Conservation (phyloP, 2,329 filamentous ascomycete species). For the Rhinocladiella mackenziei region DNA sequence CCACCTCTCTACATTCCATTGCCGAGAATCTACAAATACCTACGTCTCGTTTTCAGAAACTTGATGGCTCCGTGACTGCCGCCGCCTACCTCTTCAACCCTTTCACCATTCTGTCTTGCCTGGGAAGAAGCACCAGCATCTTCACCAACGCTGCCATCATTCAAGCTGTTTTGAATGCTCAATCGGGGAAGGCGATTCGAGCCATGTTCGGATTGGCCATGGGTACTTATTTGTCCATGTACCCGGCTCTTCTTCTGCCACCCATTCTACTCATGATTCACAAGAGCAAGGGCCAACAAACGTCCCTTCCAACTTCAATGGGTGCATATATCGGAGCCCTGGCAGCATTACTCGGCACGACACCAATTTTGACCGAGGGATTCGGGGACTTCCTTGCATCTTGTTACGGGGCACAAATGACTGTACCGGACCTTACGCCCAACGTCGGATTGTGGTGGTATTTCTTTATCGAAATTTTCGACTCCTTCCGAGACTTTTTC, state of each 20-base stretch:
- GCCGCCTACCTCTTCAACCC: slow-evolving; percentile 86
- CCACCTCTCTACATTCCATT: slow-evolving; percentile 71
- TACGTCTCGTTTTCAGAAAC: slow-evolving; percentile 23
- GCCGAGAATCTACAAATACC: slow-evolving; percentile 43
- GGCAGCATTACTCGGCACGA: slow-evolving; percentile 19
- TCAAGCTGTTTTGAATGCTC: slow-evolving; percentile 75
- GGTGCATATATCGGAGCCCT: slow-evolving; percentile 25
- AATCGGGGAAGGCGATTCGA: slow-evolving; percentile 66
- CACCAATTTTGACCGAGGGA: slow-evolving; percentile 57
- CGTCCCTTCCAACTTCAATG: slow-evolving; percentile 29
- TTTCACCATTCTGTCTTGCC: slow-evolving; percentile 84
- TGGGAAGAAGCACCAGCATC: slow-evolving; percentile 81
- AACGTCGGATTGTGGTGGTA: slow-evolving; percentile 99
- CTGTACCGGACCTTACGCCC: slow-evolving; percentile 86
- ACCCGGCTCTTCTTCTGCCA: slow-evolving; percentile 79
- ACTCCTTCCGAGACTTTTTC: slow-evolving; percentile 96
- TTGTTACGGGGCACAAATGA: slow-evolving; percentile 89
- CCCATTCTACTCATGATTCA: slow-evolving; percentile 64
- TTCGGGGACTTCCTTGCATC: slow-evolving; percentile 85
- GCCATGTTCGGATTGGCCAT: slow-evolving; percentile 81
- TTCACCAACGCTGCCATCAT: slow-evolving; percentile 88
- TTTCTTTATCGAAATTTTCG: slow-evolving; percentile 99
- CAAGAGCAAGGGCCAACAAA: slow-evolving; percentile 28
- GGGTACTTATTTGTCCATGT: slow-evolving; percentile 87
- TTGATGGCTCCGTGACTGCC: slow-evolving; percentile 22